These are phyloP conservation scores for Anthoceros angustus DNA, from an alignment of 225 moss, liverwort and hornwort genomes.

Conservation along the genomic window DNA sequence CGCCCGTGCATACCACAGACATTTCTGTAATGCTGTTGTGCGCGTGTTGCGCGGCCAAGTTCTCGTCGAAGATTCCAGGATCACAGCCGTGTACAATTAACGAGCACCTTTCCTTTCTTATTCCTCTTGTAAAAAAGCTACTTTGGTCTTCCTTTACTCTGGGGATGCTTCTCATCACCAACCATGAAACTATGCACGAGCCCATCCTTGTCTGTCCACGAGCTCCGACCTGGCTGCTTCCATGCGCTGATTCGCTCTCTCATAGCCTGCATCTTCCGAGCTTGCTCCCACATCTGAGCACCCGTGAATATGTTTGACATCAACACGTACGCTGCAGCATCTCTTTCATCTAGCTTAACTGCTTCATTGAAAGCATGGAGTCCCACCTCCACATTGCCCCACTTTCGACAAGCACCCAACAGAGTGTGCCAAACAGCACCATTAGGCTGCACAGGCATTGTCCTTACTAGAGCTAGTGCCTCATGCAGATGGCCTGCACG, in stretches of 20 bases:
- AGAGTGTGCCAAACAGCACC: background rate
- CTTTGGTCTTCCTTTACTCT: background rate
- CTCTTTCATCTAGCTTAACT: background rate
- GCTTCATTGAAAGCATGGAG: background rate
- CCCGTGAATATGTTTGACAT: background rate
- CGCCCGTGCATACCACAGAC: too few species aligned
- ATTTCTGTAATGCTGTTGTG: too few species aligned
- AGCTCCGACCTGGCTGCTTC: slow-evolving; percentile 5
- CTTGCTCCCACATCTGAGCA: slow-evolving; percentile 4
- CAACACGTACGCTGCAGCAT: background rate
- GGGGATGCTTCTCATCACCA: background rate
- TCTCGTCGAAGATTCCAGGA: too few species aligned
- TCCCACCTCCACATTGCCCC: background rate
- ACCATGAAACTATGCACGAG: background rate
- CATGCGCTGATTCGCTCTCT: background rate
- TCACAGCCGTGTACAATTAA: too few species aligned
- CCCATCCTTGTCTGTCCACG: background rate
- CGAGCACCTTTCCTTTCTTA: background rate
- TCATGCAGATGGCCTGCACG: background rate
- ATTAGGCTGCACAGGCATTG: background rate
- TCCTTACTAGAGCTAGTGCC: background rate
- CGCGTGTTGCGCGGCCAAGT: too few species aligned
- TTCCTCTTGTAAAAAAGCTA: background rate
- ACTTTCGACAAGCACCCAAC: slow-evolving; percentile 1
- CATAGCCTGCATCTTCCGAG: background rate